These are phyloP conservation scores for Diplosphaera chodatii DNA, from an alignment of 139 green algal genomes.

Conservation along the genomic window DNA sequence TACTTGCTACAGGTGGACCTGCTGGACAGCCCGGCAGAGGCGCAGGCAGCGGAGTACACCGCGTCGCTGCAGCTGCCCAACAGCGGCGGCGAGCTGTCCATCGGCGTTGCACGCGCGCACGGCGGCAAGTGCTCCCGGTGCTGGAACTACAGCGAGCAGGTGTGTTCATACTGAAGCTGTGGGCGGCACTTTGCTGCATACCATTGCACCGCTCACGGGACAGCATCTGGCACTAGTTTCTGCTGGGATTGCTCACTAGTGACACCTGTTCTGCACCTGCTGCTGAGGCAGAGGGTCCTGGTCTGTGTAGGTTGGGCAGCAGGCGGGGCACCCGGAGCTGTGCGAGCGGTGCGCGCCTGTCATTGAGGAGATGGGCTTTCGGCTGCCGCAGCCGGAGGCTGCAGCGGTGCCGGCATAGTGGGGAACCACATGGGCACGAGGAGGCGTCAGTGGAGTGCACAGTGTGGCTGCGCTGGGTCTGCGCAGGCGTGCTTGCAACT, in stretches of 20 bases:
- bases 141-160: conserved; percentile 86
- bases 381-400: conserved; percentile 13
- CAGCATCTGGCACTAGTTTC: no score
- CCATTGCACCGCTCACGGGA: no score
- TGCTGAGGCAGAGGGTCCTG: background rate
- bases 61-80: conserved; percentile 22
- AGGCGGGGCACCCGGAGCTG: conserved; percentile 61
- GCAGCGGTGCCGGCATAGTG: background rate
- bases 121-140: conserved; percentile 89
- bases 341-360: conserved; percentile 89
- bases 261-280: background rate
- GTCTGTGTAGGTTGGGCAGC: conserved; percentile 25
- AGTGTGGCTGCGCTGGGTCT: no score
- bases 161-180: no score
- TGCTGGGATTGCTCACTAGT: background rate
- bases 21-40: conserved; percentile 11
- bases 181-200: no score
- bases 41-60: conserved; percentile 2
- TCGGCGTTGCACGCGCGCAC: conserved; percentile 65
- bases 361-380: conserved; percentile 43
- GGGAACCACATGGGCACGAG: no score
- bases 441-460: no score
- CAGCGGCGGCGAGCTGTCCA: conserved; percentile 43
- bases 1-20: conserved; percentile 19
- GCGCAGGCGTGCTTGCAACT: no score